A percentile compares a stretch with the other conserved stretches of the same genome.
phyloP scores from a whole-genome alignment of 129 eudicot species.

The Heracleum sosnowskyi region DNA sequence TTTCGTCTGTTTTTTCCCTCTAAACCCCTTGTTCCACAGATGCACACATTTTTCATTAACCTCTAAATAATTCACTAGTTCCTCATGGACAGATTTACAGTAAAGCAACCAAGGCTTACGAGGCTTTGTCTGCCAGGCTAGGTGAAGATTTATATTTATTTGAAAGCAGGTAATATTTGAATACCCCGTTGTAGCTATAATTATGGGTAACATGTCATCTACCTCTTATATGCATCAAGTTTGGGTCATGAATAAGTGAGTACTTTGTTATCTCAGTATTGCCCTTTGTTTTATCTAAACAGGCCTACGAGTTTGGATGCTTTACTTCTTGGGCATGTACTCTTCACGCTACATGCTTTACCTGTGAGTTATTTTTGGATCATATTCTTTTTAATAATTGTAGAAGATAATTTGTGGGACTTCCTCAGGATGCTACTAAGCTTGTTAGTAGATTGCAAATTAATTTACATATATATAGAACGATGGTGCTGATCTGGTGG shows the following conservation, averaged over 20 bases:
- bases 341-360: conserved; percentile 68
- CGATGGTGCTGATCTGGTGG: not conserved
- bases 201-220: not conserved
- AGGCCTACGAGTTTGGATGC: conserved; percentile 99
- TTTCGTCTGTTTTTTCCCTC: not conserved
- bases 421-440: too few species aligned
- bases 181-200: not conserved
- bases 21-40: not conserved
- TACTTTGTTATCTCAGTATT: conserved; percentile 6
- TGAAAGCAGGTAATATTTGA: conserved; percentile 50
- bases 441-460: not conserved
- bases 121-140: conserved; percentile 70
- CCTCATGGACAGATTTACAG: conserved; percentile 59
- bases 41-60: not conserved
- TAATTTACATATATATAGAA: not conserved
- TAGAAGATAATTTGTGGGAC: not conserved
- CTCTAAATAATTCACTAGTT: not conserved
- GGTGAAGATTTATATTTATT: conserved; percentile 62
- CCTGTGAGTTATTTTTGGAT: conserved; percentile 58
- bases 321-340: conserved; percentile 75
- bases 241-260: conserved; percentile 2
- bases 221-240: not conserved
- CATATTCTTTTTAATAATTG: not conserved
- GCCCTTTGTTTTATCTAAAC: conserved; percentile 20
- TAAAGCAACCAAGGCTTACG: conserved; percentile 58